Evolutionary conservation across 2,329 filamentous ascomycete species (phyloP).

Genomic region (Phyllosticta citrichinensis): DNA sequence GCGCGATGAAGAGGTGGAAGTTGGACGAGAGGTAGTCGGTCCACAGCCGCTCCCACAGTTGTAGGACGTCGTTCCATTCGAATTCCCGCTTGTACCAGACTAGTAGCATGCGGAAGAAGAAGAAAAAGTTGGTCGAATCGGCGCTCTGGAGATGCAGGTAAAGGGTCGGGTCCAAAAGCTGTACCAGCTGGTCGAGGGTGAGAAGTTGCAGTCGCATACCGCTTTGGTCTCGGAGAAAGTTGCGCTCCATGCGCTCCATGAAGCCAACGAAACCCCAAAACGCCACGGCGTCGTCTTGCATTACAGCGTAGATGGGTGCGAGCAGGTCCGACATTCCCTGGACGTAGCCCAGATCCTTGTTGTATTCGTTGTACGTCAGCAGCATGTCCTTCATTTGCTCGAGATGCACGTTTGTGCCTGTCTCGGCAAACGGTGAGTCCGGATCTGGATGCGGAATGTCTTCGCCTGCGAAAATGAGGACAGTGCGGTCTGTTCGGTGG

Average conservation of each 20-base stretch:
- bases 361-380: constrained; percentile 96
- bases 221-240: constrained; percentile 89
- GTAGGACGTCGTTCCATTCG: constrained; percentile 73
- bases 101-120: constrained; percentile 98
- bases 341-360: constrained; percentile 89
- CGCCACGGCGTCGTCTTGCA: constrained; percentile 92
- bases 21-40: constrained; percentile 81
- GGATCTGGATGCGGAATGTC: constrained; percentile 95
- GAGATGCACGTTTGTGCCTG: constrained; percentile 91
- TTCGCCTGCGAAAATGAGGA: constrained; percentile 92
- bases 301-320: constrained; percentile 89
- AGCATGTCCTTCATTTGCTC: constrained; percentile 99
- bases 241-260: constrained; percentile 97
- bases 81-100: constrained; percentile 99
- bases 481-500: constrained; percentile 87
- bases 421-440: constrained; percentile 84
- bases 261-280: constrained; percentile 96
- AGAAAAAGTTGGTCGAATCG: constrained; percentile 98
- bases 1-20: constrained; percentile 88
- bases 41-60: constrained; percentile 89
- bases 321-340: constrained; percentile 98
- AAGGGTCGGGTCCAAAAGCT: constrained; percentile 91
- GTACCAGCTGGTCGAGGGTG: constrained; percentile 86
- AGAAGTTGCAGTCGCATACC: constrained; percentile 90
- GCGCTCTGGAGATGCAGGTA: constrained; percentile 82